Percentiles rank a stretch among this genome's conserved stretches.
Conservation (phyloP, 768 basidiomycete genomes). For the Serpula lacrymans region DNA sequence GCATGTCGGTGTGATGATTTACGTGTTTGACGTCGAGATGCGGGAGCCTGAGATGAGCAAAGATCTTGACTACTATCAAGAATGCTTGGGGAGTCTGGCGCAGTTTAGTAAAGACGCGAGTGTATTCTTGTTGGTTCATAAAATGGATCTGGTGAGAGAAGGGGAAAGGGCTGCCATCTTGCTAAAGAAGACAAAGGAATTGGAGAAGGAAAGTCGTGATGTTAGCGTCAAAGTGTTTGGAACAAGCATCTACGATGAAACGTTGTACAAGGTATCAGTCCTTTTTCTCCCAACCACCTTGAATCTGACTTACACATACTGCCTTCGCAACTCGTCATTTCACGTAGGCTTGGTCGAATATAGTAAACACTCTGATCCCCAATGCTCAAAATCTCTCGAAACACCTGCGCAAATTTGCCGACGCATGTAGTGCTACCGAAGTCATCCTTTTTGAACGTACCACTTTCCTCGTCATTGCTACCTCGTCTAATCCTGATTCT, state of each 20-base stretch:
- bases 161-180: slow-evolving; percentile 53
- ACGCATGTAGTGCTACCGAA: slow-evolving; percentile 87
- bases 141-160: slow-evolving; percentile 91
- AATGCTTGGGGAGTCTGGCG: slow-evolving; percentile 81
- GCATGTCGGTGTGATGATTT: slow-evolving; percentile 96
- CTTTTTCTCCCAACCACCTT: slow-evolving; percentile 1
- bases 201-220: slow-evolving; percentile 65
- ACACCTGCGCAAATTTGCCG: slow-evolving; percentile 84
- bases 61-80: slow-evolving; percentile 89
- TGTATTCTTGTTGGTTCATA: slow-evolving; percentile 91
- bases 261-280: slow-evolving; percentile 75
- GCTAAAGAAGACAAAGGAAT: slow-evolving; percentile 69
- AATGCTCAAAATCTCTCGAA: slow-evolving; percentile 86
- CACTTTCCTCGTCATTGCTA: slow-evolving; percentile 96
- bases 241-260: slow-evolving; percentile 97
- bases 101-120: slow-evolving; percentile 78
- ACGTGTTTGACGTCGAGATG: slow-evolving; percentile 95
- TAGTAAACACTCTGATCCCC: slow-evolving; percentile 95
- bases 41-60: slow-evolving; percentile 78
- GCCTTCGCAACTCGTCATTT: slow-evolving; percentile 1
- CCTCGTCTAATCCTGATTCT: slow-evolving; percentile 48
- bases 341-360: slow-evolving; percentile 91
- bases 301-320: slow-evolving; percentile 8
- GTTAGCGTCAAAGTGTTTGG: slow-evolving; percentile 71
- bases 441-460: slow-evolving; percentile 96